Conservation (phyloP, 805 yeast species). For the Metschnikowia amazonensis region DNA sequence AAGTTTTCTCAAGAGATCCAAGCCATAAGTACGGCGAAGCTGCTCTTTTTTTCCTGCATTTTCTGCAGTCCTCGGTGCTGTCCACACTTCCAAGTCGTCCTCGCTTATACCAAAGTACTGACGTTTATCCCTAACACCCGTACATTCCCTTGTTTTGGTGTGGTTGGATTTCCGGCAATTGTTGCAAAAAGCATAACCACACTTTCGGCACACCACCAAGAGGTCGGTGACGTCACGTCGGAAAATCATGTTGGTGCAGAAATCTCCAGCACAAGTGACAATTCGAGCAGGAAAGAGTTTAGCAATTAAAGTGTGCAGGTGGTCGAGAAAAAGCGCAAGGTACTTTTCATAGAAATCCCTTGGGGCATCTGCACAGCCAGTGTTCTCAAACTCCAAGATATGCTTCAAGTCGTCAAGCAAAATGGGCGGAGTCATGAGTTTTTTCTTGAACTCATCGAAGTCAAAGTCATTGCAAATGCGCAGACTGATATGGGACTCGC, state of each 20-base stretch:
- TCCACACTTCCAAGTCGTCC: conserved; percentile 35
- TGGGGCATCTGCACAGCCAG: not conserved
- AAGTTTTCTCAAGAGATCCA: conserved; percentile 36
- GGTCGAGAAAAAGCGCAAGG: conserved; percentile 31
- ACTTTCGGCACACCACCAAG: conserved; percentile 46
- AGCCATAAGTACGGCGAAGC: conserved; percentile 44
- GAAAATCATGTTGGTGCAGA: conserved; percentile 45
- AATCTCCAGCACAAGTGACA: conserved; percentile 46
- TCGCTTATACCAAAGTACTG: conserved; percentile 27
- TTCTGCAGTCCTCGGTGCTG: conserved; percentile 30
- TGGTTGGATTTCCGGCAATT: conserved; percentile 61
- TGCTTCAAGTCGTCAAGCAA: conserved; percentile 29
- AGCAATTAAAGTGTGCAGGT: conserved; percentile 41
- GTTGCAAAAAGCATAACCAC: conserved; percentile 53
- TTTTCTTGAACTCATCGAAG: conserved; percentile 28
- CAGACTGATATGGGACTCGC: conserved; percentile 8
- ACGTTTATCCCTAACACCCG: conserved; percentile 16
- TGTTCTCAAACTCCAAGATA: conserved; percentile 20
- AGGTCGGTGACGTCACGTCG: conserved; percentile 44
- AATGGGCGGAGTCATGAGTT: conserved; percentile 42
- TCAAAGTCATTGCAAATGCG: conserved; percentile 13
- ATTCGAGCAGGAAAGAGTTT: conserved; percentile 46
- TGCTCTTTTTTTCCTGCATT: not conserved
- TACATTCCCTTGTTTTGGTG: conserved; percentile 48
- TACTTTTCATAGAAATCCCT: conserved; percentile 22